These are phyloP conservation scores for Phylloboletellus chloephorus DNA, from an alignment of 1,284 basidiomycete genomes.

Conservation along the genomic window DNA sequence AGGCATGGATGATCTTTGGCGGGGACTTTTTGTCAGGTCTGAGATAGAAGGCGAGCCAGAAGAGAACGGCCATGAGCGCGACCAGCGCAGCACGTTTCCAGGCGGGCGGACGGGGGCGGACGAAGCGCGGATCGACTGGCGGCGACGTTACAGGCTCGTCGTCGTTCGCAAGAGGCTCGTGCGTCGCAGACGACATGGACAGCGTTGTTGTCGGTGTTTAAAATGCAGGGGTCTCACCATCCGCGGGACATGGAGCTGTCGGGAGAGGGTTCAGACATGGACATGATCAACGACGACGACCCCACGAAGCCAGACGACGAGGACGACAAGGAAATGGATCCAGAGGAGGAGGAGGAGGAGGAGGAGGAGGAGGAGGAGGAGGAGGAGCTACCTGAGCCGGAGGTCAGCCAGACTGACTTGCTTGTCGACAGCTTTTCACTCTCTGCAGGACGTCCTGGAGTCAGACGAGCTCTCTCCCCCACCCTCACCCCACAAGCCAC, in stretches of 20 bases:
- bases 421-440: background rate
- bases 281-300: slow-evolving; percentile 26
- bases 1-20: slow-evolving; percentile 32
- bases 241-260: slow-evolving; percentile 22
- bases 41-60: slow-evolving; percentile 41
- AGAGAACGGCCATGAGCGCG: slow-evolving; percentile 34
- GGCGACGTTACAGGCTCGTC: too few species aligned
- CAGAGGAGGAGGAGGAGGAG: slow-evolving; percentile 24
- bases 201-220: background rate
- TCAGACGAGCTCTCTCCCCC: slow-evolving; percentile 35
- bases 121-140: slow-evolving; percentile 37
- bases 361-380: slow-evolving; percentile 14
- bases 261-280: slow-evolving; percentile 23
- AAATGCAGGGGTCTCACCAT: background rate
- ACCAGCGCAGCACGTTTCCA: slow-evolving; percentile 42
- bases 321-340: slow-evolving; percentile 18
- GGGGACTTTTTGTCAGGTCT: slow-evolving; percentile 22
- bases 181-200: too few species aligned
- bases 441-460: slow-evolving; percentile 25
- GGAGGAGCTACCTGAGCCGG: slow-evolving; percentile 15
- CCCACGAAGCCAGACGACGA: slow-evolving; percentile 31
- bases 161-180: too few species aligned
- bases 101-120: slow-evolving; percentile 34
- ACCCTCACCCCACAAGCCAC: slow-evolving; percentile 32
- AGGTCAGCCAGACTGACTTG: slow-evolving; percentile 8